These are phyloP conservation scores for Narthecium ossifragum DNA, from an alignment of 106 monocot species.

Conservation along the genomic window DNA sequence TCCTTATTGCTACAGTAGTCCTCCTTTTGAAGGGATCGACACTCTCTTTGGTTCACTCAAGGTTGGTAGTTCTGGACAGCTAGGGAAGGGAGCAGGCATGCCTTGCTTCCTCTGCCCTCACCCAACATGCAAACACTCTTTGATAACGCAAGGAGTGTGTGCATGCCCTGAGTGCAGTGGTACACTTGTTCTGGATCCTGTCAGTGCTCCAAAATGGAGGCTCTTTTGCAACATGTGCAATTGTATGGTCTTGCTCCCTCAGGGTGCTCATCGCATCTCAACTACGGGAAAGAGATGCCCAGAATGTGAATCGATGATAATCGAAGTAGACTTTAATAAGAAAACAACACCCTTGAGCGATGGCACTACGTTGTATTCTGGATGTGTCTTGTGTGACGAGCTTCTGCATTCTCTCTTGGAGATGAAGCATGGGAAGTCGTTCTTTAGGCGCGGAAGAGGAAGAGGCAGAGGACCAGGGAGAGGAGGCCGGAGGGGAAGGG, in stretches of 20 bases:
- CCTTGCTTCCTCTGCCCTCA: slow-evolving; percentile 96
- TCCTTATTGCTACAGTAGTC: slow-evolving; percentile 92
- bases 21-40: slow-evolving; percentile 92
- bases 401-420: slow-evolving; percentile 79
- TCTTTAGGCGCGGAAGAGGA: slow-evolving; percentile 46
- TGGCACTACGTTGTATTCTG: slow-evolving; percentile 66
- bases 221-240: slow-evolving; percentile 84
- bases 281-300: slow-evolving; percentile 59
- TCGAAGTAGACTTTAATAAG: slow-evolving; percentile 96
- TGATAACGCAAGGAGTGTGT: slow-evolving; percentile 90
- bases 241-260: slow-evolving; percentile 75
- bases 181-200: slow-evolving; percentile 81
- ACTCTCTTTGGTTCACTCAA: slow-evolving; percentile 54
- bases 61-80: slow-evolving; percentile 28
- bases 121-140: slow-evolving; percentile 84
- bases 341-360: slow-evolving; percentile 65
- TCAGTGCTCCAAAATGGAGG: slow-evolving; percentile 91
- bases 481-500: slow-evolving; percentile 34
- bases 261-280: slow-evolving; percentile 76
- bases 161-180: slow-evolving; percentile 92
- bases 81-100: slow-evolving; percentile 75
- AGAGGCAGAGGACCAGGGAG: slow-evolving; percentile 57
- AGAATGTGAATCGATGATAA: slow-evolving; percentile 67
- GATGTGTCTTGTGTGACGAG: slow-evolving; percentile 92
- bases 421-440: slow-evolving; percentile 81